Percentiles rank a stretch among this genome's conserved stretches.
phyloP scores from a whole-genome alignment of 768 basidiomycete genomes.

The Phylloporus scabripes region DNA sequence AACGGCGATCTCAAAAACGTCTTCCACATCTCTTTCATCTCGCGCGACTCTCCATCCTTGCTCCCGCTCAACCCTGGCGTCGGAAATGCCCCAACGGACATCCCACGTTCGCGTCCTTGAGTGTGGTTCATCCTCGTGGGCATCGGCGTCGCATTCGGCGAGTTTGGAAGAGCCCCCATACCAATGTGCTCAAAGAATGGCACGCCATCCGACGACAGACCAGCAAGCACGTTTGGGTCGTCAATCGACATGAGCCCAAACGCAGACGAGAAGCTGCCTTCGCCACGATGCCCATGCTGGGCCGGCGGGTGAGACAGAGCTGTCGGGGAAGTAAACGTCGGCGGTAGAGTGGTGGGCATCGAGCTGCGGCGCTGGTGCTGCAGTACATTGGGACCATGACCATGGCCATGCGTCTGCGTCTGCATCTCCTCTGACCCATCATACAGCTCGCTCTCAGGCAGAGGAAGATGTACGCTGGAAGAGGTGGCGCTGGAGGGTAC shows the following conservation, averaged over 20 bases:
- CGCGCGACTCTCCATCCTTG: slow-evolving; percentile 37
- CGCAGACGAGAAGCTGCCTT: slow-evolving; percentile 50
- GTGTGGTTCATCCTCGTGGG: slow-evolving; percentile 27
- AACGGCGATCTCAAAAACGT: slow-evolving; percentile 68
- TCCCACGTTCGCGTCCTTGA: slow-evolving; percentile 17
- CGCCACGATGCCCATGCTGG: slow-evolving; percentile 11
- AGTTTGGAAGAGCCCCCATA: slow-evolving; percentile 28
- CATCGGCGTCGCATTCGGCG: slow-evolving; percentile 49
- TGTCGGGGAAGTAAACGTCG: slow-evolving; percentile 1
- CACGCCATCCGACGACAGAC: slow-evolving; percentile 50
- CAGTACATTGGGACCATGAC: slow-evolving; percentile 5
- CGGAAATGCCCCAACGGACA: slow-evolving; percentile 26
- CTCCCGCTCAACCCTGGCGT: slow-evolving; percentile 29
- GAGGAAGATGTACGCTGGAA: slow-evolving; percentile 48
- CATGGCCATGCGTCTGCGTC: slow-evolving; percentile 13
- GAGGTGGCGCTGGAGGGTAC: slow-evolving; percentile 52
- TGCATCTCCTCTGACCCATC: slow-evolving; percentile 29
- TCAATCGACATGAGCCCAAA: slow-evolving; percentile 77
- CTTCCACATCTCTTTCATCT: slow-evolving; percentile 70
- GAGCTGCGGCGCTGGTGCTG: slow-evolving; percentile 17
- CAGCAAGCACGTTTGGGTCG: slow-evolving; percentile 62
- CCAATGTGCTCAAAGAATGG: slow-evolving; percentile 52
- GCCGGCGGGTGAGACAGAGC: slow-evolving; percentile 6
- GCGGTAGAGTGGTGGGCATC: slow-evolving; percentile 10
- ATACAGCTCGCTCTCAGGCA: slow-evolving; percentile 25